A percentile compares a stretch with the other conserved stretches of the same genome.
phyloP scores from a whole-genome alignment of 768 basidiomycete species.

The Mycena metata region DNA sequence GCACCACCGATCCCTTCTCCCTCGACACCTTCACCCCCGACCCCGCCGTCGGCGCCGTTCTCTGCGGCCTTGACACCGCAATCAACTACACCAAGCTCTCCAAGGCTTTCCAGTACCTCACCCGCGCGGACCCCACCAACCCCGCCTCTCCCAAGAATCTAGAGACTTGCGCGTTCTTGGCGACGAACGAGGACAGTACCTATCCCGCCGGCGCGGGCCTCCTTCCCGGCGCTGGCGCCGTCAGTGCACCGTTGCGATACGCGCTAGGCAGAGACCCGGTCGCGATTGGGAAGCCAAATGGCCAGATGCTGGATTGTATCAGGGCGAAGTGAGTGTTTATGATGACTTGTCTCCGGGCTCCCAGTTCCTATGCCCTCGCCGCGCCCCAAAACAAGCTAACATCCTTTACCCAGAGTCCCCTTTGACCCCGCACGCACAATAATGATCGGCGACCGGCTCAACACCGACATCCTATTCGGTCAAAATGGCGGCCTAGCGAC shows the following conservation, averaged over 20 bases:
- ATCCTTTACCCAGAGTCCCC: conserved; percentile 67
- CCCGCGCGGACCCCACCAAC: conserved; percentile 64
- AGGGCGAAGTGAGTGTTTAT: conserved; percentile 65
- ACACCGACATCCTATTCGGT: conserved; percentile 97
- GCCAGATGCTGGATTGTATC: conserved; percentile 78
- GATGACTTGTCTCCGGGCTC: too few relatives aligned
- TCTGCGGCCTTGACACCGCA: conserved; percentile 91
- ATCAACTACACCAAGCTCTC: conserved; percentile 96
- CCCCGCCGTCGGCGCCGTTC: conserved; percentile 87
- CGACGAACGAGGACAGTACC: conserved; percentile 94
- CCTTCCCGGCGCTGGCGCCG: conserved; percentile 87
- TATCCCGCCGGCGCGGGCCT: conserved; percentile 81
- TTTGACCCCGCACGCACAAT: conserved; percentile 90
- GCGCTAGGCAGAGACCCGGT: conserved; percentile 64
- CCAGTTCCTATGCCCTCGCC: too few relatives aligned
- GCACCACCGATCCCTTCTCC: conserved; percentile 77
- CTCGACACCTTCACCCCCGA: conserved; percentile 81
- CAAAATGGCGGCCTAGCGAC: conserved; percentile 88
- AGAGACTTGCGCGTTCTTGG: conserved; percentile 81
- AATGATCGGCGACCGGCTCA: conserved; percentile 96
- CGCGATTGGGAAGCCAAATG: conserved; percentile 32
- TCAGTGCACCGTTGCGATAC: conserved; percentile 86
- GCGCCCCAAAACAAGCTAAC: too few relatives aligned
- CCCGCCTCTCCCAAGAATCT: too few relatives aligned
- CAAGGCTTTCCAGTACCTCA: conserved; percentile 92